phyloP scores from a whole-genome alignment of 345 rosid species.

The Microthlaspi erraticum region DNA sequence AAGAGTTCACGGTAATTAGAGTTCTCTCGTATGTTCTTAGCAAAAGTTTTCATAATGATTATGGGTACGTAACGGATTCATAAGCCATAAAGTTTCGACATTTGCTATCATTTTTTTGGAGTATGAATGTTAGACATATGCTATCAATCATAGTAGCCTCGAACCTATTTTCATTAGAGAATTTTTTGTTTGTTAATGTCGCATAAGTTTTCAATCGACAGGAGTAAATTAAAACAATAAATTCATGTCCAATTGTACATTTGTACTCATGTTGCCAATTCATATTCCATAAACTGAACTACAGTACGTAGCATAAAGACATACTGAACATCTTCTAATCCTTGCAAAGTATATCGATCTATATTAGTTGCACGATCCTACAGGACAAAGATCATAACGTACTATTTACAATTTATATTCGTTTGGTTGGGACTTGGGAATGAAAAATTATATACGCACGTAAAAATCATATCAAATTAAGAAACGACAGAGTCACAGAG shows the following conservation, averaged over 20 bases:
- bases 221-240: conserved; percentile 2
- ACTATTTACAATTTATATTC: background rate
- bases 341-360: background rate
- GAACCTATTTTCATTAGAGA: no score
- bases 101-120: no score
- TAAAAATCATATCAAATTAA: background rate
- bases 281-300: background rate
- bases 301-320: background rate
- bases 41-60: background rate
- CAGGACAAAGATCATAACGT: background rate
- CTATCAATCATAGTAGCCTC: no score
- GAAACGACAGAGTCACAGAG: background rate
- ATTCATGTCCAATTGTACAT: conserved; percentile 4
- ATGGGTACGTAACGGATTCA: background rate
- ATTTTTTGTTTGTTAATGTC: no score
- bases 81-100: no score
- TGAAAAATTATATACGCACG: conserved; percentile 11
- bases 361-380: background rate
- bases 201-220: background rate
- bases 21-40: no score
- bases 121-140: no score
- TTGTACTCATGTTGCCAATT: background rate
- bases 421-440: background rate
- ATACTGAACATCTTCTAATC: background rate
- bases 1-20: no score